Percentiles rank a stretch among this genome's conserved stretches.
These are phyloP conservation scores for Sugiyamaella sp. DNA, from an alignment of 1,139 yeast genomes.

Conservation along the genomic window DNA sequence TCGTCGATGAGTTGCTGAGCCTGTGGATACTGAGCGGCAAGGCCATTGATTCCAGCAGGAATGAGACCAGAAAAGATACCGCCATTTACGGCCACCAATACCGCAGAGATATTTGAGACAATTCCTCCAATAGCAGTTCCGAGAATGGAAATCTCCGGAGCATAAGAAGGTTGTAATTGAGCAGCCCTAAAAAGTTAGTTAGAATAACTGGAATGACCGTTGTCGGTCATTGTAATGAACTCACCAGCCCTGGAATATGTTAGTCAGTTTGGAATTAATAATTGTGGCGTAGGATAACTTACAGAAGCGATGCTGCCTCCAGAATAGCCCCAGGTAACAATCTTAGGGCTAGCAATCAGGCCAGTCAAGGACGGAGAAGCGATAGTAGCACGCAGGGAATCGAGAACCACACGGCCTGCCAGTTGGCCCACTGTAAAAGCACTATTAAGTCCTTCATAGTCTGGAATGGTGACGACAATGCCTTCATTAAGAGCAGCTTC, in stretches of 20 bases:
- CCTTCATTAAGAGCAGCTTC: slow-evolving; percentile 29
- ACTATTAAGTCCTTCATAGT: slow-evolving; percentile 30
- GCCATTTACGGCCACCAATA: slow-evolving; percentile 28
- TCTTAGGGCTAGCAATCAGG: slow-evolving; percentile 24
- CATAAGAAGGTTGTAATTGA: slow-evolving; percentile 36
- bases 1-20: slow-evolving; percentile 21
- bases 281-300: slow-evolving; percentile 9
- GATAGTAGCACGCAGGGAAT: slow-evolving; percentile 31
- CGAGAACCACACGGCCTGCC: slow-evolving; percentile 30
- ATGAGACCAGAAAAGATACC: slow-evolving; percentile 34
- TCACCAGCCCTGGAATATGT: slow-evolving; percentile 7
- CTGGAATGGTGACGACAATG: slow-evolving; percentile 30
- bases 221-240: not conserved
- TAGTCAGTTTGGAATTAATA: not conserved
- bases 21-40: slow-evolving; percentile 37
- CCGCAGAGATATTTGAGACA: slow-evolving; percentile 29
- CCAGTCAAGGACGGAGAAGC: slow-evolving; percentile 27
- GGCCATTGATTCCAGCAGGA: slow-evolving; percentile 37
- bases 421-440: slow-evolving; percentile 32
- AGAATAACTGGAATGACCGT: not conserved
- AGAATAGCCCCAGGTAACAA: slow-evolving; percentile 38
- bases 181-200: slow-evolving; percentile 33
- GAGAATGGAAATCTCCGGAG: slow-evolving; percentile 35
- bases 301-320: slow-evolving; percentile 40
- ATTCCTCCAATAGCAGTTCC: slow-evolving; percentile 34